Evolutionary conservation across 305 asterid species (phyloP).

Genomic region (Fraxinus platypoda): DNA sequence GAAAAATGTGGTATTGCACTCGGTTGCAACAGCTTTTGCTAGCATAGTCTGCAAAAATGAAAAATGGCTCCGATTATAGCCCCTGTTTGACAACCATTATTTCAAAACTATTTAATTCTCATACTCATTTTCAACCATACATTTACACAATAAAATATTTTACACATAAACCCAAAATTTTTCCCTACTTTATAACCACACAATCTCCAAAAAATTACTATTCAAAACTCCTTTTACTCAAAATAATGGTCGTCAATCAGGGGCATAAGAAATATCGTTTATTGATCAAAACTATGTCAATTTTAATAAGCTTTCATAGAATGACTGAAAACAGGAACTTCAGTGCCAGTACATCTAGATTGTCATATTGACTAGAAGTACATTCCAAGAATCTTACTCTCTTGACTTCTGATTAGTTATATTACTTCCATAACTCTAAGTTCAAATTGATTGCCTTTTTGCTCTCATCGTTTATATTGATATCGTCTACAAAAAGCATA

Average conservation of each 20-base stretch:
- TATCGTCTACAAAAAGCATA: background rate
- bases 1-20: conserved; percentile 96
- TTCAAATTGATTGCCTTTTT: background rate
- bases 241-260: background rate
- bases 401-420: background rate
- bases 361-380: background rate
- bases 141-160: background rate
- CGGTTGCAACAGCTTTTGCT: conserved; percentile 98
- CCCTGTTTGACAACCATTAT: background rate
- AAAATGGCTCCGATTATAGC: background rate
- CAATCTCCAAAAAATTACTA: background rate
- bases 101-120: background rate
- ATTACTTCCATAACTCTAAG: background rate
- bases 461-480: background rate
- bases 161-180: background rate
- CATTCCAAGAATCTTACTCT: background rate
- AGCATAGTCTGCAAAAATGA: conserved; percentile 76
- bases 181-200: background rate
- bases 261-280: conserved; percentile 1
- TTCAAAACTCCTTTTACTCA: background rate
- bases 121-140: background rate
- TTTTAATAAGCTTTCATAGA: background rate
- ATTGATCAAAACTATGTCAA: conserved; percentile 2
- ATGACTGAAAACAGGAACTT: background rate
- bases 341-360: background rate